Evolutionary conservation across 2,329 filamentous ascomycete genomes (phyloP), one percentile per base, ranked within the genome.

Genomic region (Bipolaris oryzae): DNA sequence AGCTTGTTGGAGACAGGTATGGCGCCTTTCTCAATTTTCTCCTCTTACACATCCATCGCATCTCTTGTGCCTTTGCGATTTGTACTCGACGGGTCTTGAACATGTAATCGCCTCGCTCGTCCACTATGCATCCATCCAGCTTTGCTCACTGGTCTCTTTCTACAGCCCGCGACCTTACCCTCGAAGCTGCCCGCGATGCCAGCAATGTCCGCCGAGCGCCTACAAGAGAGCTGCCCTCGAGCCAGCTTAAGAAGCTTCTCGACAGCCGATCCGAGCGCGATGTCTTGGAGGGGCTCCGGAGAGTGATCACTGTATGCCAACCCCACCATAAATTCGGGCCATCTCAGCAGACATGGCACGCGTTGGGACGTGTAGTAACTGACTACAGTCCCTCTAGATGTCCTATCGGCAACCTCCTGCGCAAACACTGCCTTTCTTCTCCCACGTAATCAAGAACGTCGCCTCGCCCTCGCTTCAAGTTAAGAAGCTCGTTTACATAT

Each of bases 401-500:
- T 96, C 96, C 87, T 98, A 97, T 79, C 87, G 90, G 68, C 91
- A 96, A 75, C 89, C 91, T 66, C 72, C 67, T 28, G 74, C 72
- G 45, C 71, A 74, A 47, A 96, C 92, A 55, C 83, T 96, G 2
- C 88, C 91, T 20, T 96, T 94, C 83, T 99, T 99, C 82, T 96
- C 94, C n/a, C 90, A 92, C 21, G 90, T 99, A 53, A 92, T 99
- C 76, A 99, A 99, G 81, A 99, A 98, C 69, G 92, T 97, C 57
- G 94, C 94, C 25, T 96, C 91, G 35, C 90, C 93, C 13, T 96
- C 92, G 70, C 84, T 97, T 69, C 92, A 96, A 72, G 93, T 98
- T 77, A 96, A 97, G 79, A 98, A 98, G 77, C 87, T 99, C 53
- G 95, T 99, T 61, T 99, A 99, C 81, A 96, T 97, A 74, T 99